These are phyloP conservation scores for Brachypodium distachyon DNA, from an alignment of 202 grass and related monocot species.

Conservation along the genomic window DNA sequence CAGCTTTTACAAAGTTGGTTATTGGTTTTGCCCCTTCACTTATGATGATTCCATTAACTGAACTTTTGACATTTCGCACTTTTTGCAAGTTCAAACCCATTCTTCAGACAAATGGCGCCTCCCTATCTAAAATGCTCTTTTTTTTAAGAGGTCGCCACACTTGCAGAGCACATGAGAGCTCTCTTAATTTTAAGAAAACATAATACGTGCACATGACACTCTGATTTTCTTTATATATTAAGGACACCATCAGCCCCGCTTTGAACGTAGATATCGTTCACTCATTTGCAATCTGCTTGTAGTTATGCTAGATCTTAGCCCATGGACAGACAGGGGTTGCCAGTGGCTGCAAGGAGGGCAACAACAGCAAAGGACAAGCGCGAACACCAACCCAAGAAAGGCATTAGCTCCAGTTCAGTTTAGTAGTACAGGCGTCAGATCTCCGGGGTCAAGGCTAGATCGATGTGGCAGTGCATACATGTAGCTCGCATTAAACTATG, in stretches of 20 bases:
- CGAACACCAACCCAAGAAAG: slow-evolving; percentile 16
- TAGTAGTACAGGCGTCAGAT: neutral
- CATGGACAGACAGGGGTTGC: neutral
- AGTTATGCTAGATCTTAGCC: slow-evolving; percentile 5
- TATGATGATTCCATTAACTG: neutral
- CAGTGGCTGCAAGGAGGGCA: neutral
- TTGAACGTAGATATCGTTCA: neutral
- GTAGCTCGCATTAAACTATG: neutral
- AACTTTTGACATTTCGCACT: neutral
- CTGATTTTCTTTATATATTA: too few relatives aligned
- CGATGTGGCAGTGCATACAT: neutral
- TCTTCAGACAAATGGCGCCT: too few relatives aligned
- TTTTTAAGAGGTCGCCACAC: too few relatives aligned
- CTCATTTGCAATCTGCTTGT: neutral
- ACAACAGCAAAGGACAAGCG: slow-evolving; percentile 34
- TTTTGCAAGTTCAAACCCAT: neutral
- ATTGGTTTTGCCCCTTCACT: slow-evolving; percentile 4
- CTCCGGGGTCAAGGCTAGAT: neutral
- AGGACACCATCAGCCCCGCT: too few relatives aligned
- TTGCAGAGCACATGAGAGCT: too few relatives aligned
- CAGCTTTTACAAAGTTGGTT: slow-evolving; percentile 19
- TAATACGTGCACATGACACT: too few relatives aligned
- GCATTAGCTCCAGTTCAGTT: slow-evolving; percentile 12
- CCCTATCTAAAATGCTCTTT: too few relatives aligned
- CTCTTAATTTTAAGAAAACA: too few relatives aligned